Evolutionary conservation across 805 yeast species (phyloP).

Genomic region (Candida qinlingensis): DNA sequence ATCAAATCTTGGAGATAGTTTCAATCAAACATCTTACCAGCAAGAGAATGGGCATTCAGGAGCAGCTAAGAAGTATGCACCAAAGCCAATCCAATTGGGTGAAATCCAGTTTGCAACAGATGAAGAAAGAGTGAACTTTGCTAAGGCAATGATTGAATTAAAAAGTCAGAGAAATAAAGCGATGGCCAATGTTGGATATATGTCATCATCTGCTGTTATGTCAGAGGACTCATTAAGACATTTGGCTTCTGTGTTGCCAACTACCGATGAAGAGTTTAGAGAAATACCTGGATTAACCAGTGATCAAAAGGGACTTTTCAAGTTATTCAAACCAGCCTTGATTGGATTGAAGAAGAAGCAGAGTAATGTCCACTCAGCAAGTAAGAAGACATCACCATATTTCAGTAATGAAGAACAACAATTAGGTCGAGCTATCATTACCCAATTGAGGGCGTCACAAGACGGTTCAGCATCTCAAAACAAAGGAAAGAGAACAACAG

Average conservation of each 20-base stretch:
- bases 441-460: slow-evolving; percentile 21
- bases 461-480: background rate
- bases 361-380: slow-evolving; percentile 1
- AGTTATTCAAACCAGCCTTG: slow-evolving; percentile 34
- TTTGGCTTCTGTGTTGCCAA: slow-evolving; percentile 52
- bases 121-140: slow-evolving; percentile 17
- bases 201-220: slow-evolving; percentile 30
- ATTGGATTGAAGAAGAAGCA: slow-evolving; percentile 14
- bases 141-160: slow-evolving; percentile 25
- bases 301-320: slow-evolving; percentile 28
- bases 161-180: slow-evolving; percentile 36
- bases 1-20: slow-evolving; percentile 13
- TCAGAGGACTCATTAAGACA: slow-evolving; percentile 41
- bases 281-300: slow-evolving; percentile 29
- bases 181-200: slow-evolving; percentile 36
- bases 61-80: slow-evolving; percentile 4
- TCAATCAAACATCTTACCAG: slow-evolving; percentile 5
- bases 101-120: slow-evolving; percentile 16
- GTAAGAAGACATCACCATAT: slow-evolving; percentile 15
- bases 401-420: slow-evolving; percentile 14
- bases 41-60: background rate
- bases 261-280: slow-evolving; percentile 40
- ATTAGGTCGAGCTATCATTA: slow-evolving; percentile 15
- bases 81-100: slow-evolving; percentile 20
- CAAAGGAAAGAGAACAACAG: background rate